These are phyloP conservation scores for Cutaneotrichosporon dermatis DNA, from an alignment of 1,284 basidiomycete genomes.

Conservation along the genomic window DNA sequence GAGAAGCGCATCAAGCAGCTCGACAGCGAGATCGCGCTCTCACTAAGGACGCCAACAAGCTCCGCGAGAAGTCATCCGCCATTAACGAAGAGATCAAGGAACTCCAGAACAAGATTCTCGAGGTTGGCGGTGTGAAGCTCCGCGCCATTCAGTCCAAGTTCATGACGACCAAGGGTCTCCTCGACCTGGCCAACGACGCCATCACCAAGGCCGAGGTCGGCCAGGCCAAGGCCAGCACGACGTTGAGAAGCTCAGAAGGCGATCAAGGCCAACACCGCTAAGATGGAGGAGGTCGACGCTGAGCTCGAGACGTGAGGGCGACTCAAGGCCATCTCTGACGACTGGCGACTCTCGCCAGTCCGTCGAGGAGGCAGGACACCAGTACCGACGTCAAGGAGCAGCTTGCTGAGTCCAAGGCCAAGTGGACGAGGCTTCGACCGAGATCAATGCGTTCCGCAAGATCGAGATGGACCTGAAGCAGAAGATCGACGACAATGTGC, in stretches of 20 bases:
- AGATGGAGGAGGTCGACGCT: constrained; percentile 62
- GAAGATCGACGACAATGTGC: constrained; percentile 63
- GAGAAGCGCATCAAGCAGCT: constrained; percentile 69
- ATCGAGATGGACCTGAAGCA: constrained; percentile 81
- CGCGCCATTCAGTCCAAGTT: constrained; percentile 79
- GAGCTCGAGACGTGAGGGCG: constrained; percentile 64
- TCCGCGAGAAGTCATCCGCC: constrained; percentile 62
- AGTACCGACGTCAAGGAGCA: constrained; percentile 71
- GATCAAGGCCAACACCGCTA: constrained; percentile 58
- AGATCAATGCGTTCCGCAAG: constrained; percentile 76
- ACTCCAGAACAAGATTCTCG: constrained; percentile 87
- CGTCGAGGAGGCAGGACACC: constrained; percentile 57
- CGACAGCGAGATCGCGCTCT: constrained; percentile 63
- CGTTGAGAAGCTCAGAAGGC: constrained; percentile 61
- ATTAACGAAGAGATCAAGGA: constrained; percentile 79
- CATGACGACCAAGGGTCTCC: constrained; percentile 73
- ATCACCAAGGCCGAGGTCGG: constrained; percentile 93
- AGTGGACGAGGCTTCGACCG: constrained; percentile 74
- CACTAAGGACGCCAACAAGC: constrained; percentile 60
- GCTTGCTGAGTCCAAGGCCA: constrained; percentile 66
- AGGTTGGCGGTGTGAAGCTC: constrained; percentile 82
- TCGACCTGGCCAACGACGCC: constrained; percentile 79
- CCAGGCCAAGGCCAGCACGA: constrained; percentile 87
- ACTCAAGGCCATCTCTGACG: constrained; percentile 60
- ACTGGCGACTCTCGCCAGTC: constrained; percentile 64